Evolutionary conservation across 2,329 filamentous ascomycete species (phyloP), one percentile per base, ranked within the genome.

Genomic region (Aaosphaeria arxii): DNA sequence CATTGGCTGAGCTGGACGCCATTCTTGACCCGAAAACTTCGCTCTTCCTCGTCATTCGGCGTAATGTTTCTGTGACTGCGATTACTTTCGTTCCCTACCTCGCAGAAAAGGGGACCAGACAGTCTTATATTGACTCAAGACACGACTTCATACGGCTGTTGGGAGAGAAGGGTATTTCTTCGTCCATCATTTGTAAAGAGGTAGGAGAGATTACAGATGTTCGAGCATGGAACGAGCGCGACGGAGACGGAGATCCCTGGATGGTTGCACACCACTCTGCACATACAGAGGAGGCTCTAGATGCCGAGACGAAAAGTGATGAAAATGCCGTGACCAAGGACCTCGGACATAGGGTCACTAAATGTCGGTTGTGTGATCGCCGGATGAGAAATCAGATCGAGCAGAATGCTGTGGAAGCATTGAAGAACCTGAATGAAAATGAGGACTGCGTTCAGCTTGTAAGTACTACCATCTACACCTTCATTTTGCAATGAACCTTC

Each of bases 311-410:
- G 17, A 24, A 24, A 24, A 24, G 17, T 24, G 17, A 11, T 9
- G 32, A 30, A 35, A 29, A 39, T n/a, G 5, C n/a, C 35, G 30
- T 31, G n/a, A 11, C 47, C 2, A 51, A 50, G 31, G 60, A 62
- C 40, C 33, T 52, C 4, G 57, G 58, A 7, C 54, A 65, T 51
- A 55, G 50, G 43, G 54, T 52, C 42, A 64, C 58, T 40, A 57
- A 61, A 48, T 66, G 64, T 40, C 55, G 59, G 5, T 53, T 65
- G 24, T 65, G 64, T 45, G 62, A 66, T 41, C 59, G 61, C 9
- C 59, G 63, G 4, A 66, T 67, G 63, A 63, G 63, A 51, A 63
- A 65, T 43, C 53, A 49, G 5, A 62, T 66, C 32, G 46, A 50
- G 7, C 40, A 55, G 1, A 52, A 52, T 6, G 62, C 58, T 7